Conservation (phyloP, 176 grass and related monocot genomes). For the Secale cereale region DNA sequence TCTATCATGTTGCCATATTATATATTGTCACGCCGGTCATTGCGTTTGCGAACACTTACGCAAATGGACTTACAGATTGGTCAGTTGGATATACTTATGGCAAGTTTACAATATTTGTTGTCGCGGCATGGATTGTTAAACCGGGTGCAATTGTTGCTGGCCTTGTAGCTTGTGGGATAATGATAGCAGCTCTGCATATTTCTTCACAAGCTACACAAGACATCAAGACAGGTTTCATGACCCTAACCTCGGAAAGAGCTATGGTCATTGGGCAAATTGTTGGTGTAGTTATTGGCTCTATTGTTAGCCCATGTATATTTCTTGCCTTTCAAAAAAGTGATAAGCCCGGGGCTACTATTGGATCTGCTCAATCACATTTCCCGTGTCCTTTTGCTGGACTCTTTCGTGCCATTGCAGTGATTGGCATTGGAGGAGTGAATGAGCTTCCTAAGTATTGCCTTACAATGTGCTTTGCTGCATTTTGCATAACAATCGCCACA, state of each 20-base stretch:
- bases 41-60: conserved; percentile 48
- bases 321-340: background rate
- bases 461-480: background rate
- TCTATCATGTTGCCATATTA: conserved; percentile 31
- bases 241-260: conserved; percentile 37
- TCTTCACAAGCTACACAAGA: conserved; percentile 49
- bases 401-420: conserved; percentile 22
- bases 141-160: conserved; percentile 34
- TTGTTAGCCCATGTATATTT: conserved; percentile 32
- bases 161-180: conserved; percentile 35
- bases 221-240: conserved; percentile 50
- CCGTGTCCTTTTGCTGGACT: conserved; percentile 5
- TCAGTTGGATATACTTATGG: conserved; percentile 24
- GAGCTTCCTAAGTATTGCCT: conserved; percentile 32
- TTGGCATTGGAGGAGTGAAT: conserved; percentile 34
- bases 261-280: conserved; percentile 37
- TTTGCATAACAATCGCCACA: background rate
- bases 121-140: conserved; percentile 30
- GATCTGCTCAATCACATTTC: background rate
- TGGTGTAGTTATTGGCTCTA: conserved; percentile 16
- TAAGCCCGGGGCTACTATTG: background rate
- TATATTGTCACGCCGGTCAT: conserved; percentile 17
- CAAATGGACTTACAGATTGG: conserved; percentile 51
- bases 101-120: conserved; percentile 37
- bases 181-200: conserved; percentile 20